phyloP scores from a whole-genome alignment of 2,329 filamentous ascomycete genomes.

The Leptographium wingfieldii region DNA sequence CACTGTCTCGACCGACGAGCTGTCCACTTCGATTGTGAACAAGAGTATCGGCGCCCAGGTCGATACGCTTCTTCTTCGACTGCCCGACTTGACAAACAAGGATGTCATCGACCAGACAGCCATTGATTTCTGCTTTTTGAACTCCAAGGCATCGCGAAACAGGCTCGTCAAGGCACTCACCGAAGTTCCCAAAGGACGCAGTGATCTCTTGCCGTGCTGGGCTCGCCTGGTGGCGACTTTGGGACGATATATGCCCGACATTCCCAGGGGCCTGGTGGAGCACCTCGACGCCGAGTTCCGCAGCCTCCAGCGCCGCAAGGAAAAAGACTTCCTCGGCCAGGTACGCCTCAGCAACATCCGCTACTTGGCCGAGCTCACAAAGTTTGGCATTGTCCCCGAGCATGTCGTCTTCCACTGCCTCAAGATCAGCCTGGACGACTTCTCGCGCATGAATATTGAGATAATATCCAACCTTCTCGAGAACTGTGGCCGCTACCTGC shows the following conservation, averaged over 20 bases:
- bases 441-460: conserved; percentile 97
- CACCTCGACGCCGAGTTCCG: conserved; percentile 95
- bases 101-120: conserved; percentile 86
- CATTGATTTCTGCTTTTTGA: conserved; percentile 94
- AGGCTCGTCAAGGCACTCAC: conserved; percentile 84
- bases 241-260: conserved; percentile 84
- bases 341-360: conserved; percentile 89
- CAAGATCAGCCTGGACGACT: conserved; percentile 94
- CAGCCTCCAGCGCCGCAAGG: conserved; percentile 89
- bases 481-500: conserved; percentile 87
- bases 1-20: conserved; percentile 47
- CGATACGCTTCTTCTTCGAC: conserved; percentile 70
- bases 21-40: conserved; percentile 89
- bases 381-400: conserved; percentile 94
- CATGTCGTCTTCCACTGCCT: conserved; percentile 98
- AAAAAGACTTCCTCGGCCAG: conserved; percentile 93
- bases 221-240: conserved; percentile 87
- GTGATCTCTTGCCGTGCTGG: conserved; percentile 82
- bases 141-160: conserved; percentile 95
- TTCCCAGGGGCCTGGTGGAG: conserved; percentile 81
- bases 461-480: conserved; percentile 94
- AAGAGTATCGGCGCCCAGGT: conserved; percentile 97
- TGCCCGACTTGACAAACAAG: conserved; percentile 87
- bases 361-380: conserved; percentile 94
- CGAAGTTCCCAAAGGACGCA: conserved; percentile 86